Percentiles rank a stretch among this genome's conserved stretches.
Conservation (phyloP, 768 basidiomycete genomes). For the Gautieria morchelliformis region DNA sequence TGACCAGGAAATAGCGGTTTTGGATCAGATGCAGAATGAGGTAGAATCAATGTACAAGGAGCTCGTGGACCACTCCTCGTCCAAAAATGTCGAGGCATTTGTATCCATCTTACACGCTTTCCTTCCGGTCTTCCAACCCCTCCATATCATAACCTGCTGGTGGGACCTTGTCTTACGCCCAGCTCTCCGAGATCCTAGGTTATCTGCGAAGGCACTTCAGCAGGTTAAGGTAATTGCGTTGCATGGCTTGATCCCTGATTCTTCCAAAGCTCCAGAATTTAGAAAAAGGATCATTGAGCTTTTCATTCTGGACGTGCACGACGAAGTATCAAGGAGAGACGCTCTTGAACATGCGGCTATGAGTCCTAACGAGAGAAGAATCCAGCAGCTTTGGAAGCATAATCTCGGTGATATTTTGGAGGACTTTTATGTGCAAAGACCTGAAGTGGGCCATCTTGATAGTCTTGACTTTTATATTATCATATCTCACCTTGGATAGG, state of each 20-base stretch:
- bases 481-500: slow-evolving; percentile 30
- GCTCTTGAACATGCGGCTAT: slow-evolving; percentile 66
- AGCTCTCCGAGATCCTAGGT: slow-evolving; percentile 63
- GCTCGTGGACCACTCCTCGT: slow-evolving; percentile 51
- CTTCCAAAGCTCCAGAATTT: slow-evolving; percentile 53
- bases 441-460: slow-evolving; percentile 41
- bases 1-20: slow-evolving; percentile 14
- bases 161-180: slow-evolving; percentile 74
- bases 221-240: slow-evolving; percentile 68
- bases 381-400: slow-evolving; percentile 57
- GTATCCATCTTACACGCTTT: slow-evolving; percentile 58
- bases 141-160: slow-evolving; percentile 68
- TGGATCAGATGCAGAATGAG: slow-evolving; percentile 53
- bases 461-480: slow-evolving; percentile 5
- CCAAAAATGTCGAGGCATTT: slow-evolving; percentile 56
- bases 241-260: slow-evolving; percentile 40
- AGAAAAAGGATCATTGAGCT: slow-evolving; percentile 61
- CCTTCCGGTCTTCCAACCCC: slow-evolving; percentile 47
- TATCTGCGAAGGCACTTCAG: slow-evolving; percentile 46
- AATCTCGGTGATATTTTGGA: slow-evolving; percentile 73
- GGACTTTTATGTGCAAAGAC: slow-evolving; percentile 49
- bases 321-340: slow-evolving; percentile 66
- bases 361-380: slow-evolving; percentile 50
- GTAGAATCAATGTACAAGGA: slow-evolving; percentile 55
- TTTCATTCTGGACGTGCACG: slow-evolving; percentile 68